Evolutionary conservation across 1,139 yeast species (phyloP).

Genomic region (Blastobotrys malaysiensis): DNA sequence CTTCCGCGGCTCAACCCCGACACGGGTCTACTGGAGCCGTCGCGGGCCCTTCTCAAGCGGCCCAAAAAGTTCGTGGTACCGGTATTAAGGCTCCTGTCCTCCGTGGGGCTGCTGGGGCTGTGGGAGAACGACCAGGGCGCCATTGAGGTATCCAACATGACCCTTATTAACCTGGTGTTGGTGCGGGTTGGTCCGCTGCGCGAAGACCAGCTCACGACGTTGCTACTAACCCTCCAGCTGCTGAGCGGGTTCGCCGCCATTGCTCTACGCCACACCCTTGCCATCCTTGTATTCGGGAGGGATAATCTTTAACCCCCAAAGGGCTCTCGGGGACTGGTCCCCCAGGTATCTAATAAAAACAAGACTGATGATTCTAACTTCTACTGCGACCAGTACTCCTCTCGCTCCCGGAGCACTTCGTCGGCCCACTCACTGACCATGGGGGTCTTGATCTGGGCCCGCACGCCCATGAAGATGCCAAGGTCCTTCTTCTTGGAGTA

Average conservation of each 20-base stretch:
- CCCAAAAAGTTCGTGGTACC: conserved; percentile 31
- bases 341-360: not conserved
- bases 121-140: conserved; percentile 28
- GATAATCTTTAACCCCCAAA: conserved; percentile 51
- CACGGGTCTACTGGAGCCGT: conserved; percentile 76
- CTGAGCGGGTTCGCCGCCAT: conserved; percentile 62
- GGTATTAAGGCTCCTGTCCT: conserved; percentile 36
- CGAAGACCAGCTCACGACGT: conserved; percentile 66
- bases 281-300: conserved; percentile 81
- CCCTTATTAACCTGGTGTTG: conserved; percentile 73
- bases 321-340: not conserved
- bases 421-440: conserved; percentile 71
- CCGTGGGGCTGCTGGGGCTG: conserved; percentile 48
- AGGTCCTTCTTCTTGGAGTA: conserved; percentile 52
- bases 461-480: conserved; percentile 63
- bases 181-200: conserved; percentile 88
- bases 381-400: conserved; percentile 35
- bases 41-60: conserved; percentile 41
- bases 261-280: conserved; percentile 72
- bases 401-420: conserved; percentile 56
- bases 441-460: conserved; percentile 58
- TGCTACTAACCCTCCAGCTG: conserved; percentile 59
- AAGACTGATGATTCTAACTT: not conserved
- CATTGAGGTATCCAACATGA: conserved; percentile 66
- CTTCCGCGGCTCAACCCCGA: conserved; percentile 66